Percentiles rank a stretch among this genome's conserved stretches.
Conservation (phyloP, 805 yeast genomes). For the Wickerhamiella lipophila region DNA sequence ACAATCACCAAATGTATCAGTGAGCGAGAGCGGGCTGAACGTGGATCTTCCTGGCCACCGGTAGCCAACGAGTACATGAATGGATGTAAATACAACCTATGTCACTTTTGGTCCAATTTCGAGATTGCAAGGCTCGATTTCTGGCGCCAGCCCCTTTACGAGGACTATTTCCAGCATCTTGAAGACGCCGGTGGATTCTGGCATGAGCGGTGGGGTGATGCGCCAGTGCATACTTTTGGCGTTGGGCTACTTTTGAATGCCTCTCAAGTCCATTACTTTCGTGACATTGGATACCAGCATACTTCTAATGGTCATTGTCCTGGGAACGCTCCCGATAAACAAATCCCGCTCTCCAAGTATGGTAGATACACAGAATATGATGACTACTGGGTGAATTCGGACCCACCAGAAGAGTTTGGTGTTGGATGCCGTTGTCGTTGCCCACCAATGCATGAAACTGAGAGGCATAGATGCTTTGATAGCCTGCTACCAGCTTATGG, state of each 20-base stretch:
- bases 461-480: conserved; percentile 7
- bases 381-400: conserved; percentile 31
- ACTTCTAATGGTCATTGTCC: conserved; percentile 80
- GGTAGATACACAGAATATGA: conserved; percentile 30
- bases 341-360: conserved; percentile 31
- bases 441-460: conserved; percentile 10
- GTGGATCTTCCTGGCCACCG: not conserved
- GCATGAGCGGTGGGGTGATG: conserved; percentile 95
- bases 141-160: conserved; percentile 53
- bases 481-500: conserved; percentile 2
- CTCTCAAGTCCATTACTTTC: conserved; percentile 70
- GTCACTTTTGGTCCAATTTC: conserved; percentile 89
- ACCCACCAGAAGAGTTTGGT: conserved; percentile 33
- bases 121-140: conserved; percentile 78
- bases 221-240: conserved; percentile 85
- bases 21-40: conserved; percentile 7
- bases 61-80: conserved; percentile 33
- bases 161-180: conserved; percentile 51
- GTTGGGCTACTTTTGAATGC: conserved; percentile 60
- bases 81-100: conserved; percentile 56
- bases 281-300: conserved; percentile 73
- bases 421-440: conserved; percentile 84
- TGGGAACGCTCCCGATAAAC: conserved; percentile 40
- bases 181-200: conserved; percentile 74
- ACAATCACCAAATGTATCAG: conserved; percentile 25